phyloP scores from a whole-genome alignment of 345 rosid genomes.

The Abelmoschus esculentus region DNA sequence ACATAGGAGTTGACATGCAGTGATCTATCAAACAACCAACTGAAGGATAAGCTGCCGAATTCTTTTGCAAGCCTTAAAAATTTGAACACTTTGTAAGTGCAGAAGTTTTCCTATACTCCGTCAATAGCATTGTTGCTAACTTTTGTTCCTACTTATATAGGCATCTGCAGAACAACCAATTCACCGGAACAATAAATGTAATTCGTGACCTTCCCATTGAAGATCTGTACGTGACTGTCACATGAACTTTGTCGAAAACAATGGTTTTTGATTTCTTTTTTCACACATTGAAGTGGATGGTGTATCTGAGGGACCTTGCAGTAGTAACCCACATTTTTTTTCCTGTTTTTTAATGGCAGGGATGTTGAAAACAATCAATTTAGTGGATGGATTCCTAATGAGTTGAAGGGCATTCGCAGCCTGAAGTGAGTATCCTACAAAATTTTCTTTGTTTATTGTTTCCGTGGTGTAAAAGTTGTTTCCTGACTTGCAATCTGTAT shows the following conservation, averaged over 20 bases:
- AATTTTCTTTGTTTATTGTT: conserved; percentile 1
- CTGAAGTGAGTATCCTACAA: not conserved
- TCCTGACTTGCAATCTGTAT: conserved; percentile 14
- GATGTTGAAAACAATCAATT: conserved; percentile 73
- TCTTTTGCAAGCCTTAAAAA: conserved; percentile 55
- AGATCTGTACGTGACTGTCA: conserved; percentile 48
- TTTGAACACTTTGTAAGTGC: conserved; percentile 52
- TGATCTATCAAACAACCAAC: conserved; percentile 69
- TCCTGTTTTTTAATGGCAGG: conserved; percentile 28
- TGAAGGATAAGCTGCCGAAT: conserved; percentile 65
- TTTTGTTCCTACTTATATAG: conserved; percentile 24
- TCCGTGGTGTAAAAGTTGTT: not conserved
- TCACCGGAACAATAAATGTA: conserved; percentile 65
- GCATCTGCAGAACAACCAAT: conserved; percentile 65
- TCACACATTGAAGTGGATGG: no score
- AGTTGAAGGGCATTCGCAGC: no score
- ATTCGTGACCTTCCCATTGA: conserved; percentile 64
- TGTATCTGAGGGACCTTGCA: no score
- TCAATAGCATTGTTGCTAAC: conserved; percentile 2
- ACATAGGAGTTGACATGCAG: conserved; percentile 35
- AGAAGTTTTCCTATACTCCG: not conserved
- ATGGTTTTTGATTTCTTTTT: not conserved
- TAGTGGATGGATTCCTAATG: conserved; percentile 47
- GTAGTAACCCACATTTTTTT: not conserved
- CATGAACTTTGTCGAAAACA: not conserved